Percentiles rank a stretch among this genome's conserved stretches.
These are phyloP conservation scores for Coemansia sp. DNA, from an alignment of 192 early-diverging fungal species.

Conservation along the genomic window DNA sequence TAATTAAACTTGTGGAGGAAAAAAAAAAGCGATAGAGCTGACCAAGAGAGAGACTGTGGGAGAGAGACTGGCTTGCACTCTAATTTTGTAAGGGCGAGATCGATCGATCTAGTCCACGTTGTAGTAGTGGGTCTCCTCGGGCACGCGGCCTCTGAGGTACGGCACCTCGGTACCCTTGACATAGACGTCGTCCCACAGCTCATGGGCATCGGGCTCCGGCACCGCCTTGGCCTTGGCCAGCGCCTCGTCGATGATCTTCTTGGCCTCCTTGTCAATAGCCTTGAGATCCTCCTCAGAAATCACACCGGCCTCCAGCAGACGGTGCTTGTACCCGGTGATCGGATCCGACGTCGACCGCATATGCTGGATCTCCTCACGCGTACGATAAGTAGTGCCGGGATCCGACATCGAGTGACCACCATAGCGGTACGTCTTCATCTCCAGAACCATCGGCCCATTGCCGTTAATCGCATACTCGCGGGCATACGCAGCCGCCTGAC, in stretches of 20 bases:
- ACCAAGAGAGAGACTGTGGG: too few species aligned
- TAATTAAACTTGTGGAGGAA: not conserved
- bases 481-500: constrained; percentile 77
- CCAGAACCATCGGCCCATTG: constrained; percentile 90
- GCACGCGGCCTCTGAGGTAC: constrained; percentile 77
- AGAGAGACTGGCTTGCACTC: too few species aligned
- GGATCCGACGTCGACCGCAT: constrained; percentile 93
- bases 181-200: constrained; percentile 85
- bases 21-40: not conserved
- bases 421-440: constrained; percentile 98
- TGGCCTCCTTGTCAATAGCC: constrained; percentile 89
- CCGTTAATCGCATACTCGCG: constrained; percentile 77
- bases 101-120: constrained; percentile 11
- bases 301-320: constrained; percentile 67
- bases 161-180: constrained; percentile 69
- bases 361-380: constrained; percentile 97
- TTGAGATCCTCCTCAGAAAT: constrained; percentile 87
- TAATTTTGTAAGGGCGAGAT: too few species aligned
- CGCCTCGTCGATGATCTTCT: constrained; percentile 81
- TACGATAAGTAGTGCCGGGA: constrained; percentile 98
- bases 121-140: constrained; percentile 72
- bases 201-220: constrained; percentile 64
- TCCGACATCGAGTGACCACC: constrained; percentile 99
- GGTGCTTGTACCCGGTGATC: constrained; percentile 88
- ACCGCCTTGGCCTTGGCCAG: constrained; percentile 76